Evolutionary conservation across 2,329 filamentous ascomycete species (phyloP).

Genomic region (Cytospora schulzeri): DNA sequence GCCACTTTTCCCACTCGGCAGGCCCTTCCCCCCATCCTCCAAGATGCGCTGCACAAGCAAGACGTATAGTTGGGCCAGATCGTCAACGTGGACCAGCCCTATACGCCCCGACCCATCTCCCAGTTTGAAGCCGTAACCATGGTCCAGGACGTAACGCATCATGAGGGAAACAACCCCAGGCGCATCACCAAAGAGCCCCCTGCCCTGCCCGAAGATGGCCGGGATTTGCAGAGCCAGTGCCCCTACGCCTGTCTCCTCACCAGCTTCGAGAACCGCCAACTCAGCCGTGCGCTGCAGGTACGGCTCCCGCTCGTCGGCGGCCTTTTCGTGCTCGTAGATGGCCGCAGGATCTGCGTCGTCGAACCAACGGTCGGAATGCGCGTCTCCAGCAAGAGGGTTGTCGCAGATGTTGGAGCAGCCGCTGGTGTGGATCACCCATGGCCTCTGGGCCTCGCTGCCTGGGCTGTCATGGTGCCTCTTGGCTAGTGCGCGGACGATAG

Average conservation of each 20-base stretch:
- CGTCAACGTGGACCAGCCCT: conserved; percentile 11
- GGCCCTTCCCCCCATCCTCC: conserved; percentile 3
- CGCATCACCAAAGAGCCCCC: conserved; percentile 43
- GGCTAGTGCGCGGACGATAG: conserved; percentile 46
- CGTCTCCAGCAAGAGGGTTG: conserved; percentile 39
- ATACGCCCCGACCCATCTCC: background rate
- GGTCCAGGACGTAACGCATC: background rate
- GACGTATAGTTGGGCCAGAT: conserved; percentile 5
- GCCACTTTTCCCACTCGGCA: conserved; percentile 36
- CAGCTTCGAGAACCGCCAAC: conserved; percentile 44
- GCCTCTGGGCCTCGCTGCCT: background rate
- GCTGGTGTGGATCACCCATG: conserved; percentile 36
- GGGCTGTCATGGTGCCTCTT: conserved; percentile 26
- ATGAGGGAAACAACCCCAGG: conserved; percentile 42
- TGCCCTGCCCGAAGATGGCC: conserved; percentile 49
- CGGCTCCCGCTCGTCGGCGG: conserved; percentile 38
- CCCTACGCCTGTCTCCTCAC: conserved; percentile 43
- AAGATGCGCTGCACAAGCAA: conserved; percentile 2
- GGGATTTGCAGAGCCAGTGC: conserved; percentile 50
- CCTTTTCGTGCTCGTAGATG: conserved; percentile 45
- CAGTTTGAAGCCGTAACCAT: conserved; percentile 9
- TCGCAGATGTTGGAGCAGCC: conserved; percentile 49
- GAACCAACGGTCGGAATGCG: conserved; percentile 39
- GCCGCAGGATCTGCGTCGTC: conserved; percentile 44
- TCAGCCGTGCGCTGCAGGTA: conserved; percentile 50